Base-by-base conservation (phyloP, 202 grass and related monocot species). In the Saccharum hybrid region DNA sequence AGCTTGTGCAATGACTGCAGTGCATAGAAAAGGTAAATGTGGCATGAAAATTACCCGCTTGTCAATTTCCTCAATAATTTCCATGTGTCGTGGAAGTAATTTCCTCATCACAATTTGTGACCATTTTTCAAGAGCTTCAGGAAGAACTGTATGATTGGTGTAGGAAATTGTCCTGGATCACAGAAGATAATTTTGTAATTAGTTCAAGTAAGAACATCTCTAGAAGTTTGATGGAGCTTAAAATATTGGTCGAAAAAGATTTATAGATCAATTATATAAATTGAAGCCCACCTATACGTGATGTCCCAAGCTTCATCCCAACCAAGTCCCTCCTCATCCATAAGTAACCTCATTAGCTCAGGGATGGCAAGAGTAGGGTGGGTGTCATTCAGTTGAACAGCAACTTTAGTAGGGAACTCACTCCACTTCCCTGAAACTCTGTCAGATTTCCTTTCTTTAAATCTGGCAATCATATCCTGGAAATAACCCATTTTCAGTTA, bases 61-160 rank as follows among this genome's bases (percentile, higher is more conserved):
- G 88, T 96, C 93, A 80, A 93, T 96, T 93, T 96, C 93, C 85
- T 91, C 90, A 68, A 96, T 89, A 64, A 98, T 98, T 89, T 98
- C 95, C 87, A 98, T 94, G 72, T 98, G 95, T 2, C 95, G 89
- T 56, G 95, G 95, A 89, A 98, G 90, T 81, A 94, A 85, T 78
- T 99, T 99, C 72, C 82, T 87, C 91, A 99, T 99, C 86, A 99
- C 89, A 46, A 82, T 67, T 82, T 99, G 96, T n/a, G 96, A 86
- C 96, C 96, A 96, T 89, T 99, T 99, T 91, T 99, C 96, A 60
- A 99, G 86, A 26, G 96, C 96, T 90, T 99, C 96, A 26, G 94
- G 94, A 71, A 97, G 88, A 90, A 97, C 96, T 71, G 96, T 99
- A 61, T 99, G 96, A 81, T 99, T 99, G 61, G 93, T 99, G 82